Percentiles rank a stretch among this genome's conserved stretches.
Evolutionary conservation across 2,329 filamentous ascomycete genomes (phyloP).

Genomic region (Ceratocystiopsis sp.): DNA sequence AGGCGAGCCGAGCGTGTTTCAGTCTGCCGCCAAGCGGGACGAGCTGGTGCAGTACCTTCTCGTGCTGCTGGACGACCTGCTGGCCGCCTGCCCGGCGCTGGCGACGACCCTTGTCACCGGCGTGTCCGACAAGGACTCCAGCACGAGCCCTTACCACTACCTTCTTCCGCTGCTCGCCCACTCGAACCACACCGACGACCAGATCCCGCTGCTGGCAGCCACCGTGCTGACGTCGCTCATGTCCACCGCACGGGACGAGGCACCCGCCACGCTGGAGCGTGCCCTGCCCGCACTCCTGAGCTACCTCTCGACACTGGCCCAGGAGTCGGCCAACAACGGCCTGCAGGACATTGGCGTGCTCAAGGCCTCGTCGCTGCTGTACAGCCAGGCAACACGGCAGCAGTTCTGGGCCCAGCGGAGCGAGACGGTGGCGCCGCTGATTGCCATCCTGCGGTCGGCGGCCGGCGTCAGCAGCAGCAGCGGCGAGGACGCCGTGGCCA

Average conservation of each 20-base stretch:
- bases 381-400: slow-evolving; percentile 54
- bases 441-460: slow-evolving; percentile 67
- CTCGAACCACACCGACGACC: slow-evolving; percentile 56
- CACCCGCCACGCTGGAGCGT: slow-evolving; percentile 44
- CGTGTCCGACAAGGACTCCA: slow-evolving; percentile 41
- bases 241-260: slow-evolving; percentile 45
- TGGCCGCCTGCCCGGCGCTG: slow-evolving; percentile 59
- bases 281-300: slow-evolving; percentile 69
- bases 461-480: slow-evolving; percentile 54
- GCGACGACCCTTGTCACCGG: slow-evolving; percentile 49
- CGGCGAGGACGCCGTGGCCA: slow-evolving; percentile 28
- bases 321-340: slow-evolving; percentile 62
- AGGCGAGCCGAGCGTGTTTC: slow-evolving; percentile 56
- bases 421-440: slow-evolving; percentile 66
- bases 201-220: slow-evolving; percentile 77
- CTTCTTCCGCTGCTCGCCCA: slow-evolving; percentile 72
- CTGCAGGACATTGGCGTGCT: slow-evolving; percentile 93
- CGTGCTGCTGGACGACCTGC: slow-evolving; percentile 71
- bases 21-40: slow-evolving; percentile 67
- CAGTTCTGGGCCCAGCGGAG: slow-evolving; percentile 84
- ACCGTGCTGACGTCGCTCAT: slow-evolving; percentile 72
- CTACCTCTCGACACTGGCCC: slow-evolving; percentile 71
- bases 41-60: slow-evolving; percentile 93
- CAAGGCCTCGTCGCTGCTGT: slow-evolving; percentile 71
- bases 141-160: slow-evolving; percentile 59